Evolutionary conservation across 352 stramenopile species (phyloP).

Genomic region (Hyaloperonospora brassicae): DNA sequence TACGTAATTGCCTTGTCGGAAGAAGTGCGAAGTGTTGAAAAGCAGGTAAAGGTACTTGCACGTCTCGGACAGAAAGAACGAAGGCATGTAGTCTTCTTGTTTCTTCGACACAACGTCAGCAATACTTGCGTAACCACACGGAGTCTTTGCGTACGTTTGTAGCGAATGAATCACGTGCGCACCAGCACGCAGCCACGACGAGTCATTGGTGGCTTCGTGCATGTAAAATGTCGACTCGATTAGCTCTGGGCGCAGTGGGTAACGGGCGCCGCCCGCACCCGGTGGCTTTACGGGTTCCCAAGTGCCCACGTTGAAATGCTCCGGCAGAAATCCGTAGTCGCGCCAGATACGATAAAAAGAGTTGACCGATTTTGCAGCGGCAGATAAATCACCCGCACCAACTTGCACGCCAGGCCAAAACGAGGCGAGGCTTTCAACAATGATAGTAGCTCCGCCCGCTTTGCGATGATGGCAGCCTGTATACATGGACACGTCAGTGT

Average conservation of each 20-base stretch:
- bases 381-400: conserved; percentile 84
- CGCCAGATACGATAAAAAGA: conserved; percentile 93
- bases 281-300: conserved; percentile 60
- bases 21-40: conserved; percentile 88
- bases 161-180: conserved; percentile 79
- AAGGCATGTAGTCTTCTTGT: conserved; percentile 96
- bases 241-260: conserved; percentile 95
- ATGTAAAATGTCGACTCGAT: conserved; percentile 96
- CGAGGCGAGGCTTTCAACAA: conserved; percentile 87
- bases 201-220: conserved; percentile 85
- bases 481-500: conserved; percentile 81
- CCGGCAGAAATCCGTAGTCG: conserved; percentile 93
- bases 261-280: conserved; percentile 42
- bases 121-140: conserved; percentile 91
- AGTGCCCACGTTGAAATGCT: conserved; percentile 90
- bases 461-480: conserved; percentile 43
- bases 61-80: conserved; percentile 98
- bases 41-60: conserved; percentile 99
- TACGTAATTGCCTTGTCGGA: conserved; percentile 86
- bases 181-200: conserved; percentile 72
- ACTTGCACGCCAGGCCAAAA: conserved; percentile 97
- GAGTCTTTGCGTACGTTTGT: conserved; percentile 86
- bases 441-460: conserved; percentile 15
- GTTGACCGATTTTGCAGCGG: conserved; percentile 86
- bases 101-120: conserved; percentile 77